A percentile compares a stretch with the other conserved stretches of the same genome.
Evolutionary conservation across 345 rosid species (phyloP).

Genomic region (Populus nigra): DNA sequence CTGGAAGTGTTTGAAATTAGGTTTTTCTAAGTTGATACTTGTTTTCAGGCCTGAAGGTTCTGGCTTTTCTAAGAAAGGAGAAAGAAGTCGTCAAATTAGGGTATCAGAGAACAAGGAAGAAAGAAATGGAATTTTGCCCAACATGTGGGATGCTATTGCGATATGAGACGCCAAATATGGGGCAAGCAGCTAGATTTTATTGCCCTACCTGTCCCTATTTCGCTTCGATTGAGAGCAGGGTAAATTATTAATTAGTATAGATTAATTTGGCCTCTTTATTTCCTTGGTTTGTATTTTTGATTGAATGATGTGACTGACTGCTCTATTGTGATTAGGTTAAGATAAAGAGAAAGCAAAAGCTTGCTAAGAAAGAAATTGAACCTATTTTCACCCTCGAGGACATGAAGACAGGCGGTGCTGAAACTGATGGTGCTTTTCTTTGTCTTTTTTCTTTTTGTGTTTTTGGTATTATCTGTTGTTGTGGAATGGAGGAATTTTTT

Average conservation of each 20-base stretch:
- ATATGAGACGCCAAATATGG: slow-evolving; percentile 45
- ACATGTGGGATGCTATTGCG: slow-evolving; percentile 50
- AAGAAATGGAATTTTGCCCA: slow-evolving; percentile 60
- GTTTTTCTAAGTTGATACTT: no score
- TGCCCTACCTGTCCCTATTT: slow-evolving; percentile 59
- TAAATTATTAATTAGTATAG: neutral
- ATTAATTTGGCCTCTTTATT: neutral
- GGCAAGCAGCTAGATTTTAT: slow-evolving; percentile 41
- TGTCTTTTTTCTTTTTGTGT: neutral
- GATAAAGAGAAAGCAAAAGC: slow-evolving; percentile 47
- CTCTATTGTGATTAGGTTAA: slow-evolving; percentile 35
- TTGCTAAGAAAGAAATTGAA: slow-evolving; percentile 50
- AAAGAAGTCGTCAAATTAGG: no score
- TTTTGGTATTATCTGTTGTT: neutral
- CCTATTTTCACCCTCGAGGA: slow-evolving; percentile 54
- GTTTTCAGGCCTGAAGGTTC: no score
- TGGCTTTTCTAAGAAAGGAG: no score
- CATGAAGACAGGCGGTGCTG: slow-evolving; percentile 31
- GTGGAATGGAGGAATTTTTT: neutral
- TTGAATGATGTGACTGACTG: neutral
- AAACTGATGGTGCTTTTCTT: slow-evolving; percentile 40
- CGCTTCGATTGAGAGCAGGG: slow-evolving; percentile 43
- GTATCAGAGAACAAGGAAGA: neutral
- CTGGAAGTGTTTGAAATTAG: no score
- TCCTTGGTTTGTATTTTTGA: neutral